phyloP scores from a whole-genome alignment of 202 grass and related monocot species.

The Zoysia matrella region DNA sequence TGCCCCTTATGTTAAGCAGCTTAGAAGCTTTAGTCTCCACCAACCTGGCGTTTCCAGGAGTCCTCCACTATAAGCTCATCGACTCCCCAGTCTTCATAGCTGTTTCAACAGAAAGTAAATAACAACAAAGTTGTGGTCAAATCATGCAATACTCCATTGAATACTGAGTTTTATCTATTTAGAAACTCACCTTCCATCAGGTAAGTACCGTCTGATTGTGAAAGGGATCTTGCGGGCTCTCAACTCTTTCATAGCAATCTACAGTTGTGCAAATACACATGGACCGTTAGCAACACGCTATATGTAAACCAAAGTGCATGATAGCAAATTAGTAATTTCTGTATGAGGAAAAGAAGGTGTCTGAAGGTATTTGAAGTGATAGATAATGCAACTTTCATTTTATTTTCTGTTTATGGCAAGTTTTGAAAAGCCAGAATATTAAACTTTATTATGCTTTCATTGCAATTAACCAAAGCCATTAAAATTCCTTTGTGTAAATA shows the following conservation, averaged over 20 bases:
- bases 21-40: slow-evolving; percentile 52
- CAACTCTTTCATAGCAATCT: slow-evolving; percentile 95
- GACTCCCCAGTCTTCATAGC: slow-evolving; percentile 91
- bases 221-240: slow-evolving; percentile 88
- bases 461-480: slow-evolving; percentile 1
- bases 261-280: slow-evolving; percentile 30
- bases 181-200: slow-evolving; percentile 71
- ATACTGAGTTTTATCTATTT: background rate
- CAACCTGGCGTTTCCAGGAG: slow-evolving; percentile 91
- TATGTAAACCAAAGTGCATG: background rate
- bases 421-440: background rate
- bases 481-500: background rate
- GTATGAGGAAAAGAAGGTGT: background rate
- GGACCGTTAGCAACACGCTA: background rate
- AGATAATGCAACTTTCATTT: too few species aligned
- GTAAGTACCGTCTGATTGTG: slow-evolving; percentile 81
- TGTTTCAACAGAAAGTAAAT: slow-evolving; percentile 33
- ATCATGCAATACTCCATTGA: background rate
- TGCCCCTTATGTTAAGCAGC: slow-evolving; percentile 2
- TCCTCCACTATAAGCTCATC: slow-evolving; percentile 95
- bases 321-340: background rate
- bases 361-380: background rate
- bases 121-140: background rate
- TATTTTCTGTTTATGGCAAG: too few species aligned
- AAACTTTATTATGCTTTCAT: background rate